Base-by-base conservation (phyloP, 306 rosid species). In the Arachis hypogaea region DNA sequence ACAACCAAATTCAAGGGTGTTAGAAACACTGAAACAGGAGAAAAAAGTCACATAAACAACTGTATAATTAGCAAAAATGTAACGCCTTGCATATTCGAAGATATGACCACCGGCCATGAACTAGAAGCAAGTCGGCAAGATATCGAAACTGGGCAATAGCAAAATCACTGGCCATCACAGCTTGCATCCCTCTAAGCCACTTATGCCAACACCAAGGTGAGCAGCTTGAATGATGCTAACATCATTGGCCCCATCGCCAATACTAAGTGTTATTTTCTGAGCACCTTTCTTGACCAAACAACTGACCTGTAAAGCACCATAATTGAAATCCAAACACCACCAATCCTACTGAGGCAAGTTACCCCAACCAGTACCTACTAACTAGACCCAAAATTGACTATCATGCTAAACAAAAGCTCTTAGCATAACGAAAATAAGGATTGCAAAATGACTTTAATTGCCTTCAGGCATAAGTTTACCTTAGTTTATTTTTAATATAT, bases 211-310 rank as follows among this genome's bases (percentile, higher is more conserved):
- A 42, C 98, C 98, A 82, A 93, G 93, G 80, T 93, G 98, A 79
- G 97, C 96, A 76, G 98, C 98, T 88, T 93, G 97, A 86, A 93
- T 93, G 97, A 93, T 93, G 85, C 98, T 93, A 59, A 93, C 98
- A 84, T 93, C 98, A 80, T 93, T 93, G 77, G 98, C 98, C 81
- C 98, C 98, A 81, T 93, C 98, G 80, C 98, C 98, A 78, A 93
- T 91, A 75, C 97, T 82, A 59, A 93, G 90, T 69, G 98, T 93
- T 78, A 93, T 91, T 79, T 85, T 93, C 52, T 11, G 44, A 62
- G 96, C 98, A 80, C 95, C 97, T 84, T 93, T 93, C 86, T 87
- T 93, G 56, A 93, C 97, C 89, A 93, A 49, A 86, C 92, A 91
- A 6, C 97, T 93, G 47, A 93, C 98, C 97, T 18, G 18, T 18